These are phyloP conservation scores for Musa beccarii DNA, from an alignment of 176 grass and related monocot species.

Conservation along the genomic window DNA sequence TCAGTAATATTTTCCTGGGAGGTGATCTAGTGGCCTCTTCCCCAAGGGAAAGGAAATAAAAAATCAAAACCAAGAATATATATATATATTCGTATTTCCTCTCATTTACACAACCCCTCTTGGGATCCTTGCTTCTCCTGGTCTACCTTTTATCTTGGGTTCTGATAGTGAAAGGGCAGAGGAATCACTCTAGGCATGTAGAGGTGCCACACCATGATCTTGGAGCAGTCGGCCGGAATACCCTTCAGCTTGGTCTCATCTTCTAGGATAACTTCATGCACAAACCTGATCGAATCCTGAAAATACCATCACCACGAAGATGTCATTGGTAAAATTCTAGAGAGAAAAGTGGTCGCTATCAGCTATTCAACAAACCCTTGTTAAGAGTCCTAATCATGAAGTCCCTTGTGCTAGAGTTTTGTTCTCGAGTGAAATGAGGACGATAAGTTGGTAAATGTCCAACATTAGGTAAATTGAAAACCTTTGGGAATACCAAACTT, in stretches of 20 bases:
- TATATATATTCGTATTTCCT: not conserved
- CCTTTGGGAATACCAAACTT: not conserved
- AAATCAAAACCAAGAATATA: not conserved
- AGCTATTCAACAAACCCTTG: not conserved
- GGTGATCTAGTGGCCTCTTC: not conserved
- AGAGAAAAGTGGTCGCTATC: not conserved
- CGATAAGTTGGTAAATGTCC: not conserved
- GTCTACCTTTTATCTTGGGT: conserved; percentile 1
- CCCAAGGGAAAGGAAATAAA: not conserved
- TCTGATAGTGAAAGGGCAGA: not conserved
- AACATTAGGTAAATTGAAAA: not conserved
- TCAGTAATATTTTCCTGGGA: not conserved
- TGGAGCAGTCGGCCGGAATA: conserved; percentile 44
- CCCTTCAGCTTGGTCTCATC: conserved; percentile 51
- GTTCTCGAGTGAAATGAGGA: not conserved
- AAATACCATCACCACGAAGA: not conserved
- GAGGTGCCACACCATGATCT: conserved; percentile 58
- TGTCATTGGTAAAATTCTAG: not conserved
- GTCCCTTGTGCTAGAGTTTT: not conserved
- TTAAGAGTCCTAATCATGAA: not conserved
- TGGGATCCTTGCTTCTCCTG: not conserved
- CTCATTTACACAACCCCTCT: not conserved
- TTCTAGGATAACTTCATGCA: conserved; percentile 46
- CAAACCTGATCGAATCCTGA: conserved; percentile 64
- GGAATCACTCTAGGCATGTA: not conserved